Percentiles rank a stretch among this genome's conserved stretches.
These are phyloP conservation scores for Magnusiomyces sp. DNA, from an alignment of 1,139 yeast species.

Conservation along the genomic window DNA sequence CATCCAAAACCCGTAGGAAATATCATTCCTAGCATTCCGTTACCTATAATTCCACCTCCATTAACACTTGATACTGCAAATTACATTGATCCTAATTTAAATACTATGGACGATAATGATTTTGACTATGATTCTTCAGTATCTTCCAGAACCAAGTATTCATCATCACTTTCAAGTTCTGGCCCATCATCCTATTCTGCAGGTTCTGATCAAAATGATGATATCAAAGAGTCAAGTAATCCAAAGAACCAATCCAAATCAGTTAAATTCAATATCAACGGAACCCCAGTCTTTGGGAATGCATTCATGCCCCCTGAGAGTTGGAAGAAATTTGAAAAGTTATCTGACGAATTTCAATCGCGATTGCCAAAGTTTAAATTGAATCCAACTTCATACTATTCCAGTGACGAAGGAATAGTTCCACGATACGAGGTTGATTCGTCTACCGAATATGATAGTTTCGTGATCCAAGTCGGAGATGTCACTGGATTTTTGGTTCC, in stretches of 20 bases:
- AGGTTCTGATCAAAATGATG: neutral
- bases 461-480: constrained; percentile 45
- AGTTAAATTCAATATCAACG: constrained; percentile 8
- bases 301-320: constrained; percentile 23
- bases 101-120: constrained; percentile 5
- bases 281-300: constrained; percentile 12
- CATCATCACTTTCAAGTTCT: constrained; percentile 3
- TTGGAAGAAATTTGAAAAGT: constrained; percentile 19
- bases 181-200: neutral
- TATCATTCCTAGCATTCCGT: constrained; percentile 46
- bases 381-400: constrained; percentile 36
- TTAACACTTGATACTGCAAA: constrained; percentile 33
- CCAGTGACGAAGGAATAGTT: constrained; percentile 35
- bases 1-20: constrained; percentile 35
- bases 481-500: constrained; percentile 34
- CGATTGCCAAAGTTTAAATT: constrained; percentile 16
- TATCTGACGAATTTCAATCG: constrained; percentile 6
- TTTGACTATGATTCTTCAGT: constrained; percentile 9
- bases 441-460: constrained; percentile 44
- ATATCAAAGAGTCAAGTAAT: neutral
- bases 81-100: constrained; percentile 22
- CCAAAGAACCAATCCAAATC: neutral
- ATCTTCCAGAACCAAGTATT: constrained; percentile 11
- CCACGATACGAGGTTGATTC: constrained; percentile 41
- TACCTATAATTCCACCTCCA: constrained; percentile 63